Conservation (phyloP, 2,329 filamentous ascomycete genomes). For the Penicillium sp. region DNA sequence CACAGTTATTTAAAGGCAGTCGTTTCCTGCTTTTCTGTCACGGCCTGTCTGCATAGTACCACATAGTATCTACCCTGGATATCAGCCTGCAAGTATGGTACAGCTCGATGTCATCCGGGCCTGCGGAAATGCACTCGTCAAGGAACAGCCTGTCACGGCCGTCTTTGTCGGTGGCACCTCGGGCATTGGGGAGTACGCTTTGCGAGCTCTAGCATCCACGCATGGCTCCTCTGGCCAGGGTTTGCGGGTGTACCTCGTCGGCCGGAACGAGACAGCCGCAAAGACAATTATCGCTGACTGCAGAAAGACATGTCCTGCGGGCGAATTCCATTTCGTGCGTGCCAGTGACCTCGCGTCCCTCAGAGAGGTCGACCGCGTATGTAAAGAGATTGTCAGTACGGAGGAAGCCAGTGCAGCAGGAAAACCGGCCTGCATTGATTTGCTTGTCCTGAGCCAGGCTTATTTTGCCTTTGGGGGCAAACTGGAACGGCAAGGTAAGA, state of each 20-base stretch:
- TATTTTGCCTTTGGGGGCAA: neutral
- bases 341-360: slow-evolving; percentile 5
- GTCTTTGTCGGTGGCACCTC: slow-evolving; percentile 6
- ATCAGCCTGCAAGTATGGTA: neutral
- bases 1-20: neutral
- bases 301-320: neutral
- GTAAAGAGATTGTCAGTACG: slow-evolving; percentile 1
- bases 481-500: slow-evolving; percentile 3
- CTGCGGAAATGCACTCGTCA: neutral
- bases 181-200: slow-evolving; percentile 7
- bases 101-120: slow-evolving; percentile 4
- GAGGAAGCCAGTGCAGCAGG: neutral
- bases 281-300: slow-evolving; percentile 3
- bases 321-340: slow-evolving; percentile 4
- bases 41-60: neutral
- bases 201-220: neutral
- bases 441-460: slow-evolving; percentile 7
- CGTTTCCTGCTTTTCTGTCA: neutral
- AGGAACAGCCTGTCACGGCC: neutral
- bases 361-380: slow-evolving; percentile 5
- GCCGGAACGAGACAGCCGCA: slow-evolving; percentile 1
- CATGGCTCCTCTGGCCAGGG: slow-evolving; percentile 3
- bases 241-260: slow-evolving; percentile 1
- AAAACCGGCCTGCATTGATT: slow-evolving; percentile 3
- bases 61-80: neutral